Evolutionary conservation across 108 stramenopile genomes (phyloP).

Genomic region (Aureococcus anophagefferens): DNA sequence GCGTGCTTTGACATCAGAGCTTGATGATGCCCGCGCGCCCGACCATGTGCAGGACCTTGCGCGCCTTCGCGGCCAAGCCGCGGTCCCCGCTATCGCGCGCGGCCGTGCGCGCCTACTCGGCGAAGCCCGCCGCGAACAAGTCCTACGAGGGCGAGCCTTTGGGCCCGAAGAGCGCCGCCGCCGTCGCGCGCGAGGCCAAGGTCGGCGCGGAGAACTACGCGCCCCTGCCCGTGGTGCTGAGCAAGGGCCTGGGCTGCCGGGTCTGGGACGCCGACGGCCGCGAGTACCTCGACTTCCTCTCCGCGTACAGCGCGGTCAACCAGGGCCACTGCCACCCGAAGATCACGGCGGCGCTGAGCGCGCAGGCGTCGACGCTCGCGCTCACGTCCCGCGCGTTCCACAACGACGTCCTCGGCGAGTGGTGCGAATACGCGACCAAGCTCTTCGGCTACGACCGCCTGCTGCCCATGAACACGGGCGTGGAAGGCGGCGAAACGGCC

Average conservation of each 20-base stretch:
- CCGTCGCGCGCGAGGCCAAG: conserved; percentile 63
- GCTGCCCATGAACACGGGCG: conserved; percentile 98
- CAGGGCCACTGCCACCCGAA: conserved; percentile 99
- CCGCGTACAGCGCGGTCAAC: conserved; percentile 96
- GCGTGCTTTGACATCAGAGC: too few relatives aligned
- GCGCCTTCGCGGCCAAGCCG: too few relatives aligned
- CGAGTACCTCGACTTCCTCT: conserved; percentile 86
- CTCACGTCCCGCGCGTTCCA: conserved; percentile 95
- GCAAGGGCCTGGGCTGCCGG: conserved; percentile 42
- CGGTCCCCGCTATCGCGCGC: too few relatives aligned
- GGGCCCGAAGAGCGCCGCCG: too few relatives aligned
- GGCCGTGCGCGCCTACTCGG: too few relatives aligned
- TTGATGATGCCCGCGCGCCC: too few relatives aligned
- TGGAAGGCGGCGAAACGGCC: conserved; percentile 98
- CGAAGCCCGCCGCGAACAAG: too few relatives aligned
- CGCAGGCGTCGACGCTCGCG: conserved; percentile 81
- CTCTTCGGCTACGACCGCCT: conserved; percentile 93
- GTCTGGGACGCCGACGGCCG: too few relatives aligned
- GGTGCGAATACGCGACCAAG: conserved; percentile 69
- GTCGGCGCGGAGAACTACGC: conserved; percentile 93
- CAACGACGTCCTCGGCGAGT: conserved; percentile 88
- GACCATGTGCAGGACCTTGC: too few relatives aligned
- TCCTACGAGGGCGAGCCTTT: too few relatives aligned
- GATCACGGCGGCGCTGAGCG: conserved; percentile 75
- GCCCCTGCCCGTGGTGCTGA: conserved; percentile 88